Conservation (phyloP, 495 filamentous ascomycete species). For the Apodospora peruviana region DNA sequence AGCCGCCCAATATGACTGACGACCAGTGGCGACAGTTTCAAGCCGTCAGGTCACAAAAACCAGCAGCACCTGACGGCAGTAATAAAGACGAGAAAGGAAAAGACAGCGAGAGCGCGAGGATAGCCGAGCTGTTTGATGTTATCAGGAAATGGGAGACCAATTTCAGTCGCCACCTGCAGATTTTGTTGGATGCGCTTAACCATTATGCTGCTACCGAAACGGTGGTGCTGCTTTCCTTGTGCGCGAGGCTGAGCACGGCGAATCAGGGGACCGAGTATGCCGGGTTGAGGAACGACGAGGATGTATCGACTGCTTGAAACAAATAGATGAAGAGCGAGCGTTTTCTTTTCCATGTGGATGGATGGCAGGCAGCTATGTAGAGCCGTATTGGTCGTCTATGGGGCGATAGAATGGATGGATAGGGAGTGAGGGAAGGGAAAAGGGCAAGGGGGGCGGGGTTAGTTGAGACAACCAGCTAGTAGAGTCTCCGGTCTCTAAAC, state of each 20-base stretch:
- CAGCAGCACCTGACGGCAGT: neutral
- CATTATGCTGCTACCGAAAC: slow-evolving; percentile 98
- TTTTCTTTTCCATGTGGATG: neutral
- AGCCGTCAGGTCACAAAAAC: slow-evolving; percentile 28
- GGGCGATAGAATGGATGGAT: no score
- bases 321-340: neutral
- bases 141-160: slow-evolving; percentile 85
- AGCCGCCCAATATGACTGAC: slow-evolving; percentile 47
- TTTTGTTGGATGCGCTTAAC: slow-evolving; percentile 86
- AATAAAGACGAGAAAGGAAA: neutral
- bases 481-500: no score
- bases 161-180: slow-evolving; percentile 84
- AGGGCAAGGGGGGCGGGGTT: no score
- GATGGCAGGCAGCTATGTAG: no score
- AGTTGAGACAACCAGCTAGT: no score
- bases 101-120: slow-evolving; percentile 28
- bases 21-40: slow-evolving; percentile 49
- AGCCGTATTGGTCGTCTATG: no score
- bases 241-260: slow-evolving; percentile 68
- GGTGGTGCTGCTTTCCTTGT: slow-evolving; percentile 83
- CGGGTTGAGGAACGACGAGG: slow-evolving; percentile 44
- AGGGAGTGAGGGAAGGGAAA: no score
- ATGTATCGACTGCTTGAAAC: slow-evolving; percentile 2
- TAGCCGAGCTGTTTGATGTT: slow-evolving; percentile 77
- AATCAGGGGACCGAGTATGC: slow-evolving; percentile 59